Conservation (phyloP, 768 basidiomycete genomes). For the Tephrocybe sp. region DNA sequence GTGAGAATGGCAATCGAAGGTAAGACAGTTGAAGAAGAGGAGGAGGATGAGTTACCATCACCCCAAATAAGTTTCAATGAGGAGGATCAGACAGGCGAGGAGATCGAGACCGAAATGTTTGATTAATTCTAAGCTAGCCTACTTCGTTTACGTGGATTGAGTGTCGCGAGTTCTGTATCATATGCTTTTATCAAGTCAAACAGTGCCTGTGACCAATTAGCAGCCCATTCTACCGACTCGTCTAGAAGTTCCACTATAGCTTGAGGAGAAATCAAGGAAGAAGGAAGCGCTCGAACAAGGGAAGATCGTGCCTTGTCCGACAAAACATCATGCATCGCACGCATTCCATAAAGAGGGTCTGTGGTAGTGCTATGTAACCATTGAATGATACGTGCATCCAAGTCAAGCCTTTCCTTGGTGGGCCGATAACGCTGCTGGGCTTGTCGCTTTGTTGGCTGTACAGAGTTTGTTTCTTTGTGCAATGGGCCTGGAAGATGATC, state of each 20-base stretch:
- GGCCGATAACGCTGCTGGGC: slow-evolving; percentile 8
- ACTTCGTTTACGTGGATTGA: neutral
- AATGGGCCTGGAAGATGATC: too few species aligned
- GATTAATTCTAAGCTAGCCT: neutral
- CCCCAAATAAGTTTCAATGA: neutral
- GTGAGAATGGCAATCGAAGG: neutral
- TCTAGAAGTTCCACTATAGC: slow-evolving; percentile 13
- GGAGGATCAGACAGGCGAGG: neutral
- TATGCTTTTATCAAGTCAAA: neutral
- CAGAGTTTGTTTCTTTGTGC: too few species aligned
- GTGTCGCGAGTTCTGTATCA: neutral
- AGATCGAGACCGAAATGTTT: neutral
- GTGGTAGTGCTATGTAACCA: slow-evolving; percentile 18
- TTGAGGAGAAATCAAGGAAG: slow-evolving; percentile 5
- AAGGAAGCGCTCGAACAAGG: slow-evolving; percentile 12
- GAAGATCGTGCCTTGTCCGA: neutral
- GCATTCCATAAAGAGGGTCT: slow-evolving; percentile 6
- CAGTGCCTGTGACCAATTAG: slow-evolving; percentile 17
- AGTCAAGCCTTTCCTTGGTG: slow-evolving; percentile 7
- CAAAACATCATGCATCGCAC: slow-evolving; percentile 20
- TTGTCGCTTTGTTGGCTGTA: neutral
- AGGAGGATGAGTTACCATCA: neutral
- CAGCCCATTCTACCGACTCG: slow-evolving; percentile 22
- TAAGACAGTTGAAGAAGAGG: neutral
- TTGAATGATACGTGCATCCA: slow-evolving; percentile 14